These are phyloP conservation scores for Phalaenopsis aphrodite DNA, from an alignment of 106 monocot genomes.

Conservation along the genomic window DNA sequence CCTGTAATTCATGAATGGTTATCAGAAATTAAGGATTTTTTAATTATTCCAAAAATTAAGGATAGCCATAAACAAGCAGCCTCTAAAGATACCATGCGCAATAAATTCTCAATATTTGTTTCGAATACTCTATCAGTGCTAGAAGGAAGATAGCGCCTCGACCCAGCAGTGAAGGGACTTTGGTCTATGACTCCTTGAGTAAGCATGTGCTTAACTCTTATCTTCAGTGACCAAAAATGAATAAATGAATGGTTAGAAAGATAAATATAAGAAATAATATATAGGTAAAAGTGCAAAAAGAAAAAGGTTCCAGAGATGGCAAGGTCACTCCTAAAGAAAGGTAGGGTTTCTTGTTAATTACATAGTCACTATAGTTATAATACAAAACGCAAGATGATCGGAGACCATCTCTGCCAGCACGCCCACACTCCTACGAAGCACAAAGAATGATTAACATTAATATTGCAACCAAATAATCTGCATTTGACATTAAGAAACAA, in stretches of 20 bases:
- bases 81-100: conserved; percentile 63
- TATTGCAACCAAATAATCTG: neutral
- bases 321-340: neutral
- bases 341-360: conserved; percentile 22
- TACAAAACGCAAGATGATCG: conserved; percentile 82
- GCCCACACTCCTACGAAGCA: conserved; percentile 75
- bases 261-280: conserved; percentile 1
- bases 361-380: conserved; percentile 95
- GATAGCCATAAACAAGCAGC: neutral
- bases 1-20: conserved; percentile 36
- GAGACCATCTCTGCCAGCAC: conserved; percentile 94
- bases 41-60: neutral
- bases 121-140: conserved; percentile 51
- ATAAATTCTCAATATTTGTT: conserved; percentile 83
- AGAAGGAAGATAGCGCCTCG: conserved; percentile 27
- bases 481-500: neutral
- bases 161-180: conserved; percentile 27
- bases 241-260: neutral
- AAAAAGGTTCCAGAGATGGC: neutral
- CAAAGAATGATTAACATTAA: neutral
- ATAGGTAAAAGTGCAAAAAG: neutral
- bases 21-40: neutral
- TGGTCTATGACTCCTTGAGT: conserved; percentile 82
- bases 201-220: conserved; percentile 92
- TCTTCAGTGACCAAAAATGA: conserved; percentile 35